Evolutionary conservation across 2,329 filamentous ascomycete genomes (phyloP), one percentile per base, ranked within the genome.

Genomic region (Pyrenophora graminea): DNA sequence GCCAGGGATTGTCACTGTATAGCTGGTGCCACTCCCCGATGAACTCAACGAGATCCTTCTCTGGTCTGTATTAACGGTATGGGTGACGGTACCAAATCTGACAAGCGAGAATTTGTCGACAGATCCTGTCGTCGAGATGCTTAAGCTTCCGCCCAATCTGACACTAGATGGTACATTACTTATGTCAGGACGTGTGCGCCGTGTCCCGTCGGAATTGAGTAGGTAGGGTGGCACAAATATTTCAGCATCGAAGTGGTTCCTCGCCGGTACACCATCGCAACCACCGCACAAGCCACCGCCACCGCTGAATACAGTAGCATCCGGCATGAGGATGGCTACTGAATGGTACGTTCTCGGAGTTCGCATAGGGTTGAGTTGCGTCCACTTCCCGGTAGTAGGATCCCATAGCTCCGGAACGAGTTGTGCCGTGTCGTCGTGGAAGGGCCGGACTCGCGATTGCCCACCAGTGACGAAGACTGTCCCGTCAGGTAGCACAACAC

Each of bases 21-120:
- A 81, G 1, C 51, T 66, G 3, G 61, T 69, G 0, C 67, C 67
- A n/a, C 59, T 69, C 0, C 66, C 66, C 5, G 69, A 23, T 6
- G 13, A 27, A 3, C 63, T 70, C 18, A 83, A 65, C 12, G 78
- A 72, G 40, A 85, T 73, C 7, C 82, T 76, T 18, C 83, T 68
- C 70, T 85, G 82, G 63, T 85, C 83, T 0, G 78, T 85, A 58
- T 85, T 82, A 40, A 84, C 76, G 1, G 80, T 77, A 62, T 85
- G 82, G 0, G 83, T 85, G 3, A 72, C 71, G 3, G 74, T 76
- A 1, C 80, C 77, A 39, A 77, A 74, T 5, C 82, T 74, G 23
- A 85, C 65, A 12, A 85, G 62, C 0, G 76, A 72, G 33, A 77
- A 76, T 2, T 63, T 70, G 12, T 60, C 56, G 1, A 67, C 55